phyloP scores from a whole-genome alignment of 768 basidiomycete genomes.

The Boletus rubroflammeus region DNA sequence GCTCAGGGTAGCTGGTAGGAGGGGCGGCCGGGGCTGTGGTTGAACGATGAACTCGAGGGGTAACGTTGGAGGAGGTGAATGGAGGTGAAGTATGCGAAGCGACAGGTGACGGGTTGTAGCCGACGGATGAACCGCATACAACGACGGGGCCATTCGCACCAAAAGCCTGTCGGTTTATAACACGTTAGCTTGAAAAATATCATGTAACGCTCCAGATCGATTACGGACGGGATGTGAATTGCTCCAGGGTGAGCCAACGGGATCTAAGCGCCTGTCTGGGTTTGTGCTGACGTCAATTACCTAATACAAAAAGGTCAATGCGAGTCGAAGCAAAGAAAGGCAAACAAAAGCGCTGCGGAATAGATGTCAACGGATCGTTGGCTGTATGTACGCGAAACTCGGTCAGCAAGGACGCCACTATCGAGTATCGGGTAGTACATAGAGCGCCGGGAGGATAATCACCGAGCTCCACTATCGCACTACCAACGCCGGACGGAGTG shows the following conservation, averaged over 20 bases:
- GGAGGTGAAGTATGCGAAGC: constrained; percentile 6
- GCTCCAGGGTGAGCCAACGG: constrained; percentile 5
- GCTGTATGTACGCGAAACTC: background rate
- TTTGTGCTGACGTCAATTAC: constrained; percentile 25
- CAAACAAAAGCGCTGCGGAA: constrained; percentile 12
- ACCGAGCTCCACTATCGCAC: constrained; percentile 19
- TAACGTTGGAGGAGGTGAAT: constrained; percentile 2
- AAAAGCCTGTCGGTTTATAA: constrained; percentile 20
- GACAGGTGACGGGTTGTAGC: background rate
- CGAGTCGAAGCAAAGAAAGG: background rate
- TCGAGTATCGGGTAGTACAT: background rate
- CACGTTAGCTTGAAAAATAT: constrained; percentile 13
- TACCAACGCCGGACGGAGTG: constrained; percentile 9
- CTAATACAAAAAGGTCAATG: constrained; percentile 22
- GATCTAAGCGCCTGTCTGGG: constrained; percentile 14
- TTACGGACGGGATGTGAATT: constrained; percentile 22
- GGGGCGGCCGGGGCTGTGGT: constrained; percentile 6
- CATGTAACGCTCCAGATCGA: constrained; percentile 5
- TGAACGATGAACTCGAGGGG: constrained; percentile 12
- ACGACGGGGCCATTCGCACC: background rate
- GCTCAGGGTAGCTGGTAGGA: constrained; percentile 21
- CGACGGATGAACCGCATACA: constrained; percentile 1
- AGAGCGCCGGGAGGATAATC: constrained; percentile 17
- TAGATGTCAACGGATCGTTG: constrained; percentile 6
- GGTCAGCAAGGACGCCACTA: background rate